Percentiles rank a stretch among this genome's conserved stretches.
Conservation (phyloP, 371 early-diverging fungal genomes). For the Fennellomyces sp. region DNA sequence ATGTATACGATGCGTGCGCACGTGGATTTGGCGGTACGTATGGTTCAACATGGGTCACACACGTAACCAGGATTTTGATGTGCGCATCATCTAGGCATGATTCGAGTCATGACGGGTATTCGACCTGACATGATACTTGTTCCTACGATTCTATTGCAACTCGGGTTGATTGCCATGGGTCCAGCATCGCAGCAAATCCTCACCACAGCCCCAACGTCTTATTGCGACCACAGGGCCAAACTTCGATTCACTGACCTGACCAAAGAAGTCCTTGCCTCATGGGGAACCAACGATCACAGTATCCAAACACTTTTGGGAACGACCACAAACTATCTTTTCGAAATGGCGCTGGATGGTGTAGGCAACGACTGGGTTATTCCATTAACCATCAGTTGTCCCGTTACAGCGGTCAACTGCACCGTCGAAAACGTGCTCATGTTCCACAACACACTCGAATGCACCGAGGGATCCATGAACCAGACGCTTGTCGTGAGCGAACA, state of each 20-base stretch:
- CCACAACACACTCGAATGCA: conserved; percentile 6
- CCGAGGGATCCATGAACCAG: conserved; percentile 3
- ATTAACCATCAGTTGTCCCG: not conserved
- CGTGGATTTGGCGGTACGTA: conserved; percentile 15
- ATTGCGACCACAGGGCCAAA: not conserved
- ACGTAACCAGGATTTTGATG: no score
- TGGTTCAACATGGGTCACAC: no score
- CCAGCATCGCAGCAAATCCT: conserved; percentile 16
- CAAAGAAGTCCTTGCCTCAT: not conserved
- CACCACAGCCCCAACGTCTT: not conserved
- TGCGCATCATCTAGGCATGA: conserved; percentile 1
- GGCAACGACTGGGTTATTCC: not conserved
- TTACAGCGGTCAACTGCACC: conserved; percentile 12
- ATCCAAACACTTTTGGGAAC: not conserved
- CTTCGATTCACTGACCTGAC: not conserved
- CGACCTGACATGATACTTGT: conserved; percentile 9
- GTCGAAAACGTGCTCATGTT: not conserved
- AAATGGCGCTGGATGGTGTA: not conserved
- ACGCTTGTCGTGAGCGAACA: conserved; percentile 9
- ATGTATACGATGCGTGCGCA: conserved; percentile 18
- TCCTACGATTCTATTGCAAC: conserved; percentile 11
- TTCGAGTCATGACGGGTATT: conserved; percentile 4
- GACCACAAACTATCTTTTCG: not conserved
- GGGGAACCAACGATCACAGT: not conserved
- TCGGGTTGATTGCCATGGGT: conserved; percentile 17